Evolutionary conservation across 139 green algal genomes (phyloP).

Genomic region (Tetratostichococcus sp.): DNA sequence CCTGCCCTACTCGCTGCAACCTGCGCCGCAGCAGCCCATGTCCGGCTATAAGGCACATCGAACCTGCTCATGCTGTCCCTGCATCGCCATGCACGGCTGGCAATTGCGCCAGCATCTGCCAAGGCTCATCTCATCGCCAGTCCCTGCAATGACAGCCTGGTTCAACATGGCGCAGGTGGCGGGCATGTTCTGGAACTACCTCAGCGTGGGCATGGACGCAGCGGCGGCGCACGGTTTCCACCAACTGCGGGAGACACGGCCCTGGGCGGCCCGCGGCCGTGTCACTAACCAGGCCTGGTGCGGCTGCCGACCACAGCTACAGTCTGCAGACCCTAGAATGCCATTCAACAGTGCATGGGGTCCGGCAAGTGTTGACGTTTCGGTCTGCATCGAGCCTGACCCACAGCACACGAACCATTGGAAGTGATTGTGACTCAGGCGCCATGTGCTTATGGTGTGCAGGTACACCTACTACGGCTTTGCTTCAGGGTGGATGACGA

Average conservation of each 20-base stretch:
- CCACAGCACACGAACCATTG: too few relatives aligned
- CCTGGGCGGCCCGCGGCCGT: slow-evolving; percentile 36
- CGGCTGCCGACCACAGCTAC: background rate
- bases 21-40: background rate
- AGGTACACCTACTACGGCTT: slow-evolving; percentile 45
- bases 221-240: slow-evolving; percentile 79
- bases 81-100: too few relatives aligned
- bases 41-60: background rate
- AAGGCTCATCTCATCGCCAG: too few relatives aligned
- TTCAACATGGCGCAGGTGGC: slow-evolving; percentile 9
- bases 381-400: too few relatives aligned
- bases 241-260: slow-evolving; percentile 57
- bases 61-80: too few relatives aligned
- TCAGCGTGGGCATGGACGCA: slow-evolving; percentile 74
- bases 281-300: slow-evolving; percentile 73
- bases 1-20: slow-evolving; percentile 42
- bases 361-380: too few relatives aligned
- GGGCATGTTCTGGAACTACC: slow-evolving; percentile 81
- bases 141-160: too few relatives aligned
- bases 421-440: too few relatives aligned
- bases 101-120: too few relatives aligned
- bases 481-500: slow-evolving; percentile 68
- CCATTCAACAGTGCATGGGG: background rate
- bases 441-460: background rate
- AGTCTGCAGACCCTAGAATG: background rate